Base-by-base conservation (phyloP, 768 basidiomycete species). In the Glaciozyma martinii region DNA sequence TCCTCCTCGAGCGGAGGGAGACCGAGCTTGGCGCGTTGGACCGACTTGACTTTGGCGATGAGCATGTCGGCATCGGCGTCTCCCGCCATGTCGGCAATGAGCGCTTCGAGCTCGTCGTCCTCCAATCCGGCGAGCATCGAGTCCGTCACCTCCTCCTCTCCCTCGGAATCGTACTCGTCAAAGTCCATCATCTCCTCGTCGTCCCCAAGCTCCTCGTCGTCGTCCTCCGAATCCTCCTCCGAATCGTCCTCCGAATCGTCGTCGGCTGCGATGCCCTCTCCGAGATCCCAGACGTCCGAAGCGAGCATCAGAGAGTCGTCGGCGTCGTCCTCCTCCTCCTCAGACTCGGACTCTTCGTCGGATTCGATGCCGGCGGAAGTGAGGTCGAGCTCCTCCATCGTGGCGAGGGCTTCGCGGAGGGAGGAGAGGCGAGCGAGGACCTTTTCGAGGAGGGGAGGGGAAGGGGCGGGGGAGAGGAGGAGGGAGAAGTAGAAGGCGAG, bases 401-500 rank as follows among this genome's bases (percentile, higher is more conserved):
- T 88, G 32, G 82, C 76, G 23, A 98, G 80, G 2, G 85, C 37
- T 79, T 77, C 63, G 90, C 80, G 71, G 91, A 84, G 6, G 89
- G 87, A 74, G 74, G 77, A 86, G 86, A 21, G 80, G 77, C 73
- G 82, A 83, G 61, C 90, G 81, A 46, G 82, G 81, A 75, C 49
- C 73, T 65, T 83, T 81, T 15, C 83, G 86, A 43, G 10, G 82
- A 79, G 74, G 8, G 54, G 16, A 0, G 16, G 19, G 0, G 62
- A 29, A 13, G 85, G 84, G 76, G 86, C 83, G 66, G 82, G 80
- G 47, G 81, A 82, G 29, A 87, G 80, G 23, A 88, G 84, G n/a
- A 98, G 80, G 75, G 92, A 85, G 47, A 98, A 79, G 78, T 94
- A 97, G 78, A 92, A 97, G 1, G 92, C 88, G 53, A 98, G 85